Conservation (phyloP, 805 yeast genomes). For the Candida berthetii region DNA sequence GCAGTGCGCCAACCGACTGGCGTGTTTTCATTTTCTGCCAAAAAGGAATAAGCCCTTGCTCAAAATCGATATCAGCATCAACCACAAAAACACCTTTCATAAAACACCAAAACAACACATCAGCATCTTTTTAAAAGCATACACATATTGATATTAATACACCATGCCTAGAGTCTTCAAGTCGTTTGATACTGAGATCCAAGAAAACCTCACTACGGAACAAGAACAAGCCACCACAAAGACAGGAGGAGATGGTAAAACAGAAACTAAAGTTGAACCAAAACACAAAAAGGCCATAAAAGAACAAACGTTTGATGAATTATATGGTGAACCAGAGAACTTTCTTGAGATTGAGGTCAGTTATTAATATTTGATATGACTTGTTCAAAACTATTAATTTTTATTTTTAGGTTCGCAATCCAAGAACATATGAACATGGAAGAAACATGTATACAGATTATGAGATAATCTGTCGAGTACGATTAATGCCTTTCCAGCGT, state of each 20-base stretch:
- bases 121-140: too few relatives aligned
- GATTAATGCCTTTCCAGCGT: slow-evolving; percentile 8
- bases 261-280: slow-evolving; percentile 20
- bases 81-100: too few relatives aligned
- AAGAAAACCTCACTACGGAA: slow-evolving; percentile 10
- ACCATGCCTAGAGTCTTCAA: slow-evolving; percentile 12
- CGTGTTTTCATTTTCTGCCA: too few relatives aligned
- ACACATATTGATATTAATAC: too few relatives aligned
- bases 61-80: too few relatives aligned
- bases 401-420: slow-evolving; percentile 43
- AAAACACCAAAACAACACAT: too few relatives aligned
- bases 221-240: not conserved
- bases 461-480: slow-evolving; percentile 70
- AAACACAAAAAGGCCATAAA: slow-evolving; percentile 25
- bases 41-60: too few relatives aligned
- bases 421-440: slow-evolving; percentile 69
- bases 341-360: slow-evolving; percentile 85
- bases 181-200: slow-evolving; percentile 22
- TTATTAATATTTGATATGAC: too few relatives aligned
- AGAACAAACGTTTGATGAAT: slow-evolving; percentile 68
- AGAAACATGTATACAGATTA: slow-evolving; percentile 82
- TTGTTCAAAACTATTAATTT: too few relatives aligned
- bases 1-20: too few relatives aligned
- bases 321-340: slow-evolving; percentile 93
- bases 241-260: slow-evolving; percentile 1